Percentiles rank a stretch among this genome's conserved stretches.
Conservation (phyloP, 2,329 filamentous ascomycete species). For the Alternaria novae-zelandiae region DNA sequence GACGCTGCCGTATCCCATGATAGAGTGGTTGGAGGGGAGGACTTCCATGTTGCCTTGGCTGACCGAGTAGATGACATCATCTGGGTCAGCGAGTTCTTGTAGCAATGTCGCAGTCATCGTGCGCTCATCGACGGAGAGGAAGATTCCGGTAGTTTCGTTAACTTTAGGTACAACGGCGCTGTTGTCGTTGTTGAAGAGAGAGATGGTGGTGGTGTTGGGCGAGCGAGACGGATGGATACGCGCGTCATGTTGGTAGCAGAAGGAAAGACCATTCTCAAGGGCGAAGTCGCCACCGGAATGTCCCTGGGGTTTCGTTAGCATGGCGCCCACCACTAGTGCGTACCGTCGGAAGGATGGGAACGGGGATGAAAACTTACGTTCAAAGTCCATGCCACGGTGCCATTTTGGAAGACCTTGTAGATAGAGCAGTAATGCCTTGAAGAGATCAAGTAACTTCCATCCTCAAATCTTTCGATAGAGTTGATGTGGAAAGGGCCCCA, state of each 20-base stretch:
- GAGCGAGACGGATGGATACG: slow-evolving; percentile 1
- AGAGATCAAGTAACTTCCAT: slow-evolving; percentile 1
- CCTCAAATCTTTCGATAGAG: background rate
- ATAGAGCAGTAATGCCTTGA: slow-evolving; percentile 3
- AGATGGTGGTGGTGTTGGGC: background rate
- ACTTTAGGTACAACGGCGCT: background rate
- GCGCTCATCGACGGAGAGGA: slow-evolving; percentile 8
- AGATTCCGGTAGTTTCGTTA: background rate
- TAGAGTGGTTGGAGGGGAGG: background rate
- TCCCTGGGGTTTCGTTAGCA: background rate
- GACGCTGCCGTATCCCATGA: slow-evolving; percentile 13
- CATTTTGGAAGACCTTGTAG: background rate
- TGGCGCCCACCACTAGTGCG: background rate
- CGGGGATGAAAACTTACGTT: background rate
- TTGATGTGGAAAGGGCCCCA: slow-evolving; percentile 4
- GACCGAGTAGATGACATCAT: background rate
- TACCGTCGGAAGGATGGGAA: background rate
- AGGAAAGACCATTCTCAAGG: slow-evolving; percentile 6
- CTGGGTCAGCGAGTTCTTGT: background rate
- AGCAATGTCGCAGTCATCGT: slow-evolving; percentile 8
- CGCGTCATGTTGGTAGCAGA: slow-evolving; percentile 19
- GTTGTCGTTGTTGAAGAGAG: slow-evolving; percentile 5
- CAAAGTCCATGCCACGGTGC: slow-evolving; percentile 2
- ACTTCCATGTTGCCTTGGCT: slow-evolving; percentile 5
- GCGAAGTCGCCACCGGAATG: slow-evolving; percentile 11